Evolutionary conservation across 495 filamentous ascomycete species (phyloP), one percentile per base, ranked within the genome.

Genomic region (Letharia columbiana): DNA sequence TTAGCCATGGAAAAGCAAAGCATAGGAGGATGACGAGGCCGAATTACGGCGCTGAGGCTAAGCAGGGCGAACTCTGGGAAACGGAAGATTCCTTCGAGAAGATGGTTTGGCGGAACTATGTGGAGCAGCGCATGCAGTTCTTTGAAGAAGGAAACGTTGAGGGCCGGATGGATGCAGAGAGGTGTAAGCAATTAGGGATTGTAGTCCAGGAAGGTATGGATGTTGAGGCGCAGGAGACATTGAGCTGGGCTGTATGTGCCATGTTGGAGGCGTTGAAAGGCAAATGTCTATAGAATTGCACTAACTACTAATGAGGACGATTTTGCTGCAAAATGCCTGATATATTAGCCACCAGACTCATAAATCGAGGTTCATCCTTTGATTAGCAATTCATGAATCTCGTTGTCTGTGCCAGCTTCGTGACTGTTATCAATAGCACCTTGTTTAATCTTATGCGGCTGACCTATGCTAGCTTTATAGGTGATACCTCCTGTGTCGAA

Each of bases 191-290:
- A 41, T 13, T 18, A n/a, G 35, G 20, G 40, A 60, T 41, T 40
- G 35, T 11, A 3, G 12, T 60, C n/a, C 57, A 60, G 18, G 33
- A 60, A 4, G 11, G 13, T 8, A 60, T 60, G 37, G n/a, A 37
- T 9, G 44, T 62, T 2, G 33, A 62, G 15, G 44, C 35, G 49
- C 20, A 39, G 31, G n/a, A 62, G 61, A 62, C 45, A n/a, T 41
- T 40, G 45, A 47, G 44, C 17, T 62, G 61, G 61, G 23, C 61
- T 3, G 31, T 39, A 11, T 44, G 40, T 39, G 23, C n/a, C 7
- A 73, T 75, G 40, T 39, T 39, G 37, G 37, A 39, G 37, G 37
- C 37, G 4, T 39, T 39, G 37, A 39, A 39, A 39, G 37, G 37
- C 37, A 39, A 8, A 8, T 39, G 37, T 39, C 37, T 39, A 8